Percentiles rank a stretch among this genome's conserved stretches.
These are phyloP conservation scores for Setaria italica DNA, from an alignment of 202 grass and related monocot genomes.

Conservation along the genomic window DNA sequence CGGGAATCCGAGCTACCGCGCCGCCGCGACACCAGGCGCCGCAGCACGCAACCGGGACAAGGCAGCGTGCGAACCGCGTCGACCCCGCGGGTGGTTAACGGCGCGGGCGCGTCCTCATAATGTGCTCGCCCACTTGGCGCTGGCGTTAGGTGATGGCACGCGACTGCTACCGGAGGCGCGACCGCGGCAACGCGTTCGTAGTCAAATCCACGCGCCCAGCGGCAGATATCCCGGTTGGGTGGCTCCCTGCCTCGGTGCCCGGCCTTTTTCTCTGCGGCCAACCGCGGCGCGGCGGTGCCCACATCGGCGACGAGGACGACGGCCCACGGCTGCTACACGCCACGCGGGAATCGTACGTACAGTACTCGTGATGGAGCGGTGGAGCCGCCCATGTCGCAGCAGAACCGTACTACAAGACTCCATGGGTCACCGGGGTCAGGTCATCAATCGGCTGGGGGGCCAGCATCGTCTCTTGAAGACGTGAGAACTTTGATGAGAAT, in stretches of 20 bases:
- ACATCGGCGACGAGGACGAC: not conserved
- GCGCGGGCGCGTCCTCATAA: not conserved
- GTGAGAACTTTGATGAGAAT: not conserved
- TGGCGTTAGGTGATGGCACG: slow-evolving; percentile 23
- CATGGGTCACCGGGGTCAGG: not conserved
- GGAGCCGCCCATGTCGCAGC: not conserved
- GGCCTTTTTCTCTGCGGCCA: not conserved
- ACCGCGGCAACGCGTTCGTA: slow-evolving; percentile 7
- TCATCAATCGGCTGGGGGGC: not conserved
- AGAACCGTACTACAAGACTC: not conserved
- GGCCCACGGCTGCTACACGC: not conserved
- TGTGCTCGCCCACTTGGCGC: not conserved
- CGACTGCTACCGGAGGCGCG: not conserved
- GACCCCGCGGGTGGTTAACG: not conserved
- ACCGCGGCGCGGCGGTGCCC: not conserved
- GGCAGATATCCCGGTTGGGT: not conserved
- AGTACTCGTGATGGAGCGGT: not conserved
- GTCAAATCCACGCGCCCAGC: slow-evolving; percentile 5
- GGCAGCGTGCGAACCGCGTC: slow-evolving; percentile 36
- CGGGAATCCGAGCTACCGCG: slow-evolving; percentile 8
- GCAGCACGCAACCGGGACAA: not conserved
- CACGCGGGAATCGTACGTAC: not conserved
- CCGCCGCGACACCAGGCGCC: not conserved
- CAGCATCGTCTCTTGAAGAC: too few relatives aligned
- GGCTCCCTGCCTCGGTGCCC: not conserved